Conservation (phyloP, 208 protist genomes). For the Tritrichomonas musculus region DNA sequence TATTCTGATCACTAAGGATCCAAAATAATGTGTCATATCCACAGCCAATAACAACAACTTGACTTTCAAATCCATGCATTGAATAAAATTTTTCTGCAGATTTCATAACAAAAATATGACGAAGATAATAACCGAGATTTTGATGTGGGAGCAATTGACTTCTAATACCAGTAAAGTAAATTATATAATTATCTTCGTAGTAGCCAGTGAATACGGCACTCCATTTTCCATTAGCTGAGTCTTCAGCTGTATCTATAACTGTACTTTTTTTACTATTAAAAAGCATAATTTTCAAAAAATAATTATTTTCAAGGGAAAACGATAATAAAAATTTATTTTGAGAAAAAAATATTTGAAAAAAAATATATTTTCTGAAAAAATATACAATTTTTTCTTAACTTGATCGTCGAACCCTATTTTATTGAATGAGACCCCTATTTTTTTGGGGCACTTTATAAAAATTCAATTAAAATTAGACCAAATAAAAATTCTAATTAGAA, state of each 20-base stretch:
- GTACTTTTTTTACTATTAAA: not conserved
- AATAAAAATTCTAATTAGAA: too few relatives aligned
- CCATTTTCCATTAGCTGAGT: not conserved
- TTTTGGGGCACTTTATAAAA: too few relatives aligned
- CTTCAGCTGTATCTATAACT: not conserved
- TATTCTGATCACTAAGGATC: not conserved
- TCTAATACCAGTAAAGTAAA: not conserved
- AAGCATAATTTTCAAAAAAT: not conserved
- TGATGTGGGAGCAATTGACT: not conserved
- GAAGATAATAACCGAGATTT: not conserved
- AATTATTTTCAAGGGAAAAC: too few relatives aligned
- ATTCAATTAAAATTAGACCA: too few relatives aligned
- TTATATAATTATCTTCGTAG: not conserved
- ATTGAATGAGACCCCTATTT: too few relatives aligned
- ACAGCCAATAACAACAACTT: not conserved
- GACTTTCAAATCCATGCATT: not conserved
- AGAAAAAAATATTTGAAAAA: too few relatives aligned
- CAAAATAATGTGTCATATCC: conserved; percentile 13
- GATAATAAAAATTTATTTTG: too few relatives aligned
- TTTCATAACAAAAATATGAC: not conserved
- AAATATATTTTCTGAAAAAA: too few relatives aligned
- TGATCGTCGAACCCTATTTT: too few relatives aligned
- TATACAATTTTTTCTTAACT: too few relatives aligned
- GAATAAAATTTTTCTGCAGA: not conserved
- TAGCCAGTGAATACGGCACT: not conserved